Percentiles rank a stretch among this genome's conserved stretches.
These are phyloP conservation scores for Sporobolus alterniflorus DNA, from an alignment of 202 grass and related monocot genomes.

Conservation along the genomic window DNA sequence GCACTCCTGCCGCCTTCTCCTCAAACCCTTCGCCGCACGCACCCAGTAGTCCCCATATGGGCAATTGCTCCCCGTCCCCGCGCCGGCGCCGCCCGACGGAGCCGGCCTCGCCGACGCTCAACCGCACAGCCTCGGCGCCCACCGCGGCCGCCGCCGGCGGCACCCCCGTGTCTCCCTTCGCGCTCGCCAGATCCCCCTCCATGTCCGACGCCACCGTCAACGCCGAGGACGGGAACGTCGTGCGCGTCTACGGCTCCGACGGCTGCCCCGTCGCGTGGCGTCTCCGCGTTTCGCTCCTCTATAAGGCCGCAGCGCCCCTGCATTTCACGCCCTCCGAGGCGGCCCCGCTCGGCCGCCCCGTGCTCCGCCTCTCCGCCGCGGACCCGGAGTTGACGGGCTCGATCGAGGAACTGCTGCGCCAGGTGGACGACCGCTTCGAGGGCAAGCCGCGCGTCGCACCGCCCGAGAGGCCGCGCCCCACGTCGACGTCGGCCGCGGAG, in stretches of 20 bases:
- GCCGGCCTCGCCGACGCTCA: conserved; percentile 18
- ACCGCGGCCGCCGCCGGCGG: background rate
- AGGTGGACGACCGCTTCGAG: conserved; percentile 75
- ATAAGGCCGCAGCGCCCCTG: conserved; percentile 76
- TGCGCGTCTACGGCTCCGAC: conserved; percentile 86
- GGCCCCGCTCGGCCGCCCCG: conserved; percentile 76
- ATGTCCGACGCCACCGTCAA: conserved; percentile 23
- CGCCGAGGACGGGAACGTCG: conserved; percentile 26
- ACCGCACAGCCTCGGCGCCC: background rate
- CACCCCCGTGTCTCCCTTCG: conserved; percentile 41
- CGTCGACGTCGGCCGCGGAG: conserved; percentile 37
- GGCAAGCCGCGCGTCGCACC: conserved; percentile 50
- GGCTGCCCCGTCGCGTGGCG: conserved; percentile 77
- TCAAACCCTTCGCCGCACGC: conserved; percentile 1
- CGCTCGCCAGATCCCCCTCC: conserved; percentile 52
- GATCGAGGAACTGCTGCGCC: conserved; percentile 66
- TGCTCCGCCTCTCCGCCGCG: conserved; percentile 68
- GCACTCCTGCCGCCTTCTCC: background rate
- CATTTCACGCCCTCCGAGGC: conserved; percentile 83
- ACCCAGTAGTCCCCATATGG: conserved; percentile 9
- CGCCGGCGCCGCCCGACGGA: conserved; percentile 43
- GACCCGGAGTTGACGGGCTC: conserved; percentile 71
- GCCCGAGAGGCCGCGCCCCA: conserved; percentile 42
- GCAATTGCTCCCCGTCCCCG: conserved; percentile 65
- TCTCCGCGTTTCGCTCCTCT: conserved; percentile 83